phyloP scores from a whole-genome alignment of 345 rosid genomes.

The Eucalyptus dawsonii region DNA sequence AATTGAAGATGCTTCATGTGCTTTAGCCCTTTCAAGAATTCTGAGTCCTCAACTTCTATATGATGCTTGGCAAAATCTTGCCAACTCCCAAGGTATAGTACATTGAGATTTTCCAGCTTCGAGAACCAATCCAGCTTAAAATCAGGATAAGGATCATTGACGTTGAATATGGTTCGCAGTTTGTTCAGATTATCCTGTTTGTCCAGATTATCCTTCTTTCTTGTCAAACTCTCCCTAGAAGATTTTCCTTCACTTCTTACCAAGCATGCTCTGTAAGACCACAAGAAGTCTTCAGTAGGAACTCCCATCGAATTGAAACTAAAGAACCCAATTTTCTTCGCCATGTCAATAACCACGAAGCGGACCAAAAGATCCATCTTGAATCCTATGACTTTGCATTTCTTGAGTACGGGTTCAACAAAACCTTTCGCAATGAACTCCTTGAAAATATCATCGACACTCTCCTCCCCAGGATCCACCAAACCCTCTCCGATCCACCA shows the following conservation, averaged over 20 bases:
- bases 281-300: neutral
- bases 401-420: conserved; percentile 15
- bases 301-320: neutral
- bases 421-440: neutral
- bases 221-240: neutral
- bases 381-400: conserved; percentile 7
- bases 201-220: neutral
- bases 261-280: conserved; percentile 22
- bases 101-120: neutral
- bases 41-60: neutral
- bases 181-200: neutral
- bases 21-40: neutral
- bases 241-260: conserved; percentile 1
- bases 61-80: neutral
- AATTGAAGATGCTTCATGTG: neutral
- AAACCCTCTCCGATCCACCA: conserved; percentile 37
- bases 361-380: conserved; percentile 34
- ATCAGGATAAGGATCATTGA: conserved; percentile 29
- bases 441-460: neutral
- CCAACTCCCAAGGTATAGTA: neutral
- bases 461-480: neutral
- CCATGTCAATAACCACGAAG: conserved; percentile 17
- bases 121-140: conserved; percentile 20
- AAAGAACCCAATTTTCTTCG: conserved; percentile 4
- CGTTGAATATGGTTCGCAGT: conserved; percentile 30